Base-by-base conservation (phyloP, 192 early-diverging fungal species). In the Glomus cerebriforme region DNA sequence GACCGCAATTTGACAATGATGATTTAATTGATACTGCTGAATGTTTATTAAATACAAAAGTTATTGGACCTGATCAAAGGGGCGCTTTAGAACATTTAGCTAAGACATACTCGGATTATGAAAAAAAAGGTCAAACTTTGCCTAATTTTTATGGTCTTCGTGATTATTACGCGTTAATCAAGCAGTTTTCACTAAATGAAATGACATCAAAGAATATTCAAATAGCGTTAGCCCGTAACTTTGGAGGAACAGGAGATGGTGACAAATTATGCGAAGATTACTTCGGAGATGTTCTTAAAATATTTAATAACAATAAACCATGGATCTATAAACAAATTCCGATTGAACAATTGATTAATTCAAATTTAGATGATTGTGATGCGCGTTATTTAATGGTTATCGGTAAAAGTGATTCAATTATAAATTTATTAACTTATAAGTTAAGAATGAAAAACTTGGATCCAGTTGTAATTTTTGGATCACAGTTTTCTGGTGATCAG, bases 91-190 rank as follows among this genome's bases (percentile, higher is more conserved):
- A 31, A 27, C 12, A 2, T 59, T 70, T 29, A 32, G 32, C 75
- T 35, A 19, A 47, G 12, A 10, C 45, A 47, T 47, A 47, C 12
- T 47, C 8, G 8, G 45, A 13, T 47, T 47, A 47, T 35, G 49
- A 79, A 35, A 66, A 29, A 6, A 12, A 47, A 17, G 45, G 45
- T 13, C 77, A 79, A 43, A 29, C 17, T 19, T 49, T 26, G 32
- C 37, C 77, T 12, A 79, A 79, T 59, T 79, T 79, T 59, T 66
- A 79, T 58, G 77, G 77, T 45, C 24, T 73, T 6, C 71, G 71
- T 43, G 45, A 47, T 47, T 47, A 13, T 47, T 47, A 39, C 1
- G 10, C 45, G 45, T 13, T 47, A 13, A 10, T 47, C 8, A 47
- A 47, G 12, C 15, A 35, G 22, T 4, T 73, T 22, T 22, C 26